Evolutionary conservation across 805 yeast genomes (phyloP).

Genomic region (Saccharomyces eubayanus): DNA sequence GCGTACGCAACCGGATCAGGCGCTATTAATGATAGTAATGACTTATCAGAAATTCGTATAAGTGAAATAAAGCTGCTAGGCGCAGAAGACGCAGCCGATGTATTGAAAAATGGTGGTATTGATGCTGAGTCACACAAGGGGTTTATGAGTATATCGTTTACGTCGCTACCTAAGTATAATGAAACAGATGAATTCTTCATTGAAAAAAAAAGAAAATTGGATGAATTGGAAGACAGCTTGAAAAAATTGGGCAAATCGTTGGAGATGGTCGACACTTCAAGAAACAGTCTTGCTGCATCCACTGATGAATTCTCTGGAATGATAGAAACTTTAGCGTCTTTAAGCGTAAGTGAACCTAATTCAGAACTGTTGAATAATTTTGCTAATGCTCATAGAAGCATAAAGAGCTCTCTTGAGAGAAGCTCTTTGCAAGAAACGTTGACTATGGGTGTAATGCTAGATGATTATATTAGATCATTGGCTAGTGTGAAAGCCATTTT

Average conservation of each 20-base stretch:
- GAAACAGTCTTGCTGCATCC: constrained; percentile 62
- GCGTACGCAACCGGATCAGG: constrained; percentile 52
- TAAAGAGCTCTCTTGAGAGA: constrained; percentile 68
- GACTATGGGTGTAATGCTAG: constrained; percentile 78
- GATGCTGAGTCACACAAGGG: constrained; percentile 54
- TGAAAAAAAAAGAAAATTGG: constrained; percentile 60
- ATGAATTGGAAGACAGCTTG: constrained; percentile 64
- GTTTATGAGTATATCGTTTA: constrained; percentile 56
- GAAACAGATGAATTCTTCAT: constrained; percentile 77
- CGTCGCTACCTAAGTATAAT: constrained; percentile 55
- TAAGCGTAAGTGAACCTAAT: constrained; percentile 64
- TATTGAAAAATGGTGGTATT: constrained; percentile 24
- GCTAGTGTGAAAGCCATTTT: constrained; percentile 68
- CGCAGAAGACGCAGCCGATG: constrained; percentile 25
- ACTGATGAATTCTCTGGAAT: constrained; percentile 57
- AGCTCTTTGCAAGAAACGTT: constrained; percentile 77
- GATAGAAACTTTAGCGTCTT: constrained; percentile 53
- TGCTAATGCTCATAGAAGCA: constrained; percentile 59
- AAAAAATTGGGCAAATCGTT: constrained; percentile 60
- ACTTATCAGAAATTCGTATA: constrained; percentile 30
- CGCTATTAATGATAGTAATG: constrained; percentile 38
- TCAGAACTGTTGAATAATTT: constrained; percentile 60
- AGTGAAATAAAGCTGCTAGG: constrained; percentile 29
- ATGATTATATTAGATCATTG: constrained; percentile 74
- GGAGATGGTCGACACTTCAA: constrained; percentile 64